These are phyloP conservation scores for Wickerhamiella kazuoi DNA, from an alignment of 805 yeast species.

Conservation along the genomic window DNA sequence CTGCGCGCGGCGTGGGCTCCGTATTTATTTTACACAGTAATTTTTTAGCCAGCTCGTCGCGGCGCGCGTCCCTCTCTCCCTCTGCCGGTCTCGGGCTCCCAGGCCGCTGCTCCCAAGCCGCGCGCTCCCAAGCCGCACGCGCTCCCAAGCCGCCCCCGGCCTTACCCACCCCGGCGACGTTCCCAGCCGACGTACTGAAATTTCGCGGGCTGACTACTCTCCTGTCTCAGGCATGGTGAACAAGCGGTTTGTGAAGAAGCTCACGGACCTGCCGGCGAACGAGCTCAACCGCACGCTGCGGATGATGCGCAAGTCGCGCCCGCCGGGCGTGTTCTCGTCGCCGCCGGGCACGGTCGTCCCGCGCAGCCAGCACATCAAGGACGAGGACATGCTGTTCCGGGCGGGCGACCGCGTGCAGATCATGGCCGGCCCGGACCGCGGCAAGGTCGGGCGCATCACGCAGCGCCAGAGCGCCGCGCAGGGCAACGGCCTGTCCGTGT, in stretches of 20 bases:
- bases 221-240: constrained; percentile 9
- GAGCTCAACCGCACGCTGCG: constrained; percentile 12
- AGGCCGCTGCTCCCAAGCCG: too few relatives aligned
- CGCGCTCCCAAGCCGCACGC: too few relatives aligned
- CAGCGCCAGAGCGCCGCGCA: constrained; percentile 34
- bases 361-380: constrained; percentile 9
- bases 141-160: too few relatives aligned
- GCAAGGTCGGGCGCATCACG: constrained; percentile 49
- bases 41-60: too few relatives aligned
- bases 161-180: too few relatives aligned
- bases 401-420: constrained; percentile 17
- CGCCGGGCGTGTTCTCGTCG: constrained; percentile 10
- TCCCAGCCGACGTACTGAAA: too few relatives aligned
- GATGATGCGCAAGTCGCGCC: constrained; percentile 9
- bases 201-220: too few relatives aligned
- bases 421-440: constrained; percentile 42
- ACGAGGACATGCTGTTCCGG: constrained; percentile 13
- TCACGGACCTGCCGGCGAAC: constrained; percentile 13
- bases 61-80: too few relatives aligned
- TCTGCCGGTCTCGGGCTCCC: too few relatives aligned
- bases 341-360: constrained; percentile 10
- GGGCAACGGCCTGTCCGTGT: constrained; percentile 45
- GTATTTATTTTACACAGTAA: too few relatives aligned
- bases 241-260: constrained; percentile 8
- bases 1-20: too few relatives aligned